Evolutionary conservation across 2,329 filamentous ascomycete species (phyloP).

Genomic region (Aureobasidium leucospermi): DNA sequence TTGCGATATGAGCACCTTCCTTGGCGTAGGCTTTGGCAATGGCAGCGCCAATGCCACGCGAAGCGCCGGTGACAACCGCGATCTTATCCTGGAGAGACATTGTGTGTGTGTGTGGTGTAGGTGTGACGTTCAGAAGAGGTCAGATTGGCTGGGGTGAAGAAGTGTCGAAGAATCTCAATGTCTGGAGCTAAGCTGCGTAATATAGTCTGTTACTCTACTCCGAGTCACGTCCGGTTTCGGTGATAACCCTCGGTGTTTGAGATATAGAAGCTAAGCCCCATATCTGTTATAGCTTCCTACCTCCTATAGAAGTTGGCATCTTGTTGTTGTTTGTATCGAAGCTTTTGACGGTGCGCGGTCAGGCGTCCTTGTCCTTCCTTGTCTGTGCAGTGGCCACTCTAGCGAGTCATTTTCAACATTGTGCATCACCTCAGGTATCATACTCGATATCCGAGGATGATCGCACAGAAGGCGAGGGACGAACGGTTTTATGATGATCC

Average conservation of each 20-base stretch:
- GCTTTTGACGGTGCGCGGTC: background rate
- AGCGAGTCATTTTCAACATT: background rate
- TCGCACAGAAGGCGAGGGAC: background rate
- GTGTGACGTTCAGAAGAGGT: too few species aligned
- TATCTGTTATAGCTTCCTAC: background rate
- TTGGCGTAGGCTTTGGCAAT: constrained; percentile 31
- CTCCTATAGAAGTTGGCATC: background rate
- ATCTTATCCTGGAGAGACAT: constrained; percentile 21
- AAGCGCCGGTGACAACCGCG: constrained; percentile 35
- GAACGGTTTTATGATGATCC: background rate
- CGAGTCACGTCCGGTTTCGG: background rate
- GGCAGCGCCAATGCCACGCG: constrained; percentile 34
- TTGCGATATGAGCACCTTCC: constrained; percentile 38
- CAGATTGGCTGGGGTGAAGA: background rate
- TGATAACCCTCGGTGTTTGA: constrained; percentile 16
- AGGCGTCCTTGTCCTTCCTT: background rate
- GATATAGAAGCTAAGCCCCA: constrained; percentile 28
- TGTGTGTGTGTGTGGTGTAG: background rate
- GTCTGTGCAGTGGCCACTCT: background rate
- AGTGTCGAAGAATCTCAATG: too few species aligned
- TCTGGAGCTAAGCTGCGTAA: background rate
- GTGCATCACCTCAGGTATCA: background rate
- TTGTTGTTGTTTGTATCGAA: background rate
- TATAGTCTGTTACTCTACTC: background rate
- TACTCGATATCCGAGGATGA: background rate